These are phyloP conservation scores for Tremellales sp. DNA, from an alignment of 1,284 basidiomycete species.

Conservation along the genomic window DNA sequence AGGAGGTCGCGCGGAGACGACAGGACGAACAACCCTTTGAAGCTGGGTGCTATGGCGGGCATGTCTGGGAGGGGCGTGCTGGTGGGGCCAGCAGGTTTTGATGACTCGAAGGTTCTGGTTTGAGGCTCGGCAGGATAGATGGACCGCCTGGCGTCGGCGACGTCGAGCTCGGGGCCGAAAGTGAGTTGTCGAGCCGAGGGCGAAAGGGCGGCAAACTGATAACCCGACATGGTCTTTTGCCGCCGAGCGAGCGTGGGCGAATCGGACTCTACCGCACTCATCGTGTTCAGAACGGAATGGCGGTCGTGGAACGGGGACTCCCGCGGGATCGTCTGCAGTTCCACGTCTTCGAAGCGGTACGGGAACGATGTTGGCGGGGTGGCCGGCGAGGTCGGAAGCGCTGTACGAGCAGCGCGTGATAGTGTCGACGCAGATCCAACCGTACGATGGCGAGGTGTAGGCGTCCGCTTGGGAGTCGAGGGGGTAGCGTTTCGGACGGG, in stretches of 20 bases:
- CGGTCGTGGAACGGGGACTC: constrained; percentile 38
- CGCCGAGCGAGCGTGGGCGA: constrained; percentile 1
- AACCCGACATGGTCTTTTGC: constrained; percentile 28
- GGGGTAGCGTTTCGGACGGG: background rate
- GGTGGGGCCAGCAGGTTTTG: constrained; percentile 9
- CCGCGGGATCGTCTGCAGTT: constrained; percentile 12
- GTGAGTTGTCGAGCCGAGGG: constrained; percentile 9
- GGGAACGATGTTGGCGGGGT: constrained; percentile 19
- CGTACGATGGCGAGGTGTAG: constrained; percentile 1
- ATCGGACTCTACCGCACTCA: constrained; percentile 10
- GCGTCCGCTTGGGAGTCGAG: background rate
- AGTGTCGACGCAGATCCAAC: constrained; percentile 9
- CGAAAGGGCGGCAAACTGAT: constrained; percentile 20
- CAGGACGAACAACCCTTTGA: constrained; percentile 64
- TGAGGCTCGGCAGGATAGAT: constrained; percentile 18
- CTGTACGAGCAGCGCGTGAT: constrained; percentile 22
- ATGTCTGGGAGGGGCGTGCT: constrained; percentile 1
- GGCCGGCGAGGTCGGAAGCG: constrained; percentile 23
- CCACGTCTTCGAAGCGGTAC: constrained; percentile 14
- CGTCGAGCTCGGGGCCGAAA: constrained; percentile 16
- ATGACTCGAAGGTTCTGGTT: constrained; percentile 21
- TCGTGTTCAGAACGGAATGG: constrained; percentile 33
- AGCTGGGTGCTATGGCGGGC: constrained; percentile 51
- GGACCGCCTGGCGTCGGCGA: constrained; percentile 24
- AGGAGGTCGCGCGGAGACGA: constrained; percentile 56